Evolutionary conservation across 495 filamentous ascomycete species (phyloP), one percentile per base, ranked within the genome.

Genomic region (Bombardia bombarda): DNA sequence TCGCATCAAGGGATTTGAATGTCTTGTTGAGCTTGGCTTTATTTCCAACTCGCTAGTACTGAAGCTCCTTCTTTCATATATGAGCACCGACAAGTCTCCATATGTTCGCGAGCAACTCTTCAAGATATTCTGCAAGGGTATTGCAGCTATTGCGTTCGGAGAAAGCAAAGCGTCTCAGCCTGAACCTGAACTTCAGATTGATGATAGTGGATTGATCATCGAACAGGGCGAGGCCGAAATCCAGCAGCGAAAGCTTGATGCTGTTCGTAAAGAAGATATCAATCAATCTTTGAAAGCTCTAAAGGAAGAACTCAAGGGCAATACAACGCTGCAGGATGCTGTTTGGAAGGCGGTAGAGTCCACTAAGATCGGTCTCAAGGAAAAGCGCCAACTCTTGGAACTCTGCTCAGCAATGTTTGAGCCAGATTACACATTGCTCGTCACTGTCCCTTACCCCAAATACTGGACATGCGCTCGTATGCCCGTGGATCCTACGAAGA

Each of bases 61-160:
- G 30, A 70, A 70, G 40, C 83, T 85, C 56, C 76, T 95, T 35
- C 69, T 95, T 10, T 75, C 75, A 39, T 72, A 75, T 20, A 67
- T 93, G 55, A 84, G 78, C 18, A 79, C 76, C 4, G 90, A 96
- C 58, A 74, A 76, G 10, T 96, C 92, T 1, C 80, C 87, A 2
- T 90, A 81, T 58, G 72, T 95, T 23, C 82, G 93, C 16, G 70
- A 78, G 21, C 70, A 73, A 16, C 69, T 95, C 6, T 77, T 85
- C 44, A 68, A 70, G 43, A 57, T 82, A 0, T 80, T 97, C 55
- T 79, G 74, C 40, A 74, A 70, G 39, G 83, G 80, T 1, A 69
- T 99, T 24, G 93, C 86, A 2, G 74, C 79, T 42, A 74, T 95
- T 41, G 90, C 90, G 3, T 75, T 93, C 35, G 88, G 86, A 22